phyloP scores from a whole-genome alignment of 805 yeast genomes.

The Candida coleopterorum region DNA sequence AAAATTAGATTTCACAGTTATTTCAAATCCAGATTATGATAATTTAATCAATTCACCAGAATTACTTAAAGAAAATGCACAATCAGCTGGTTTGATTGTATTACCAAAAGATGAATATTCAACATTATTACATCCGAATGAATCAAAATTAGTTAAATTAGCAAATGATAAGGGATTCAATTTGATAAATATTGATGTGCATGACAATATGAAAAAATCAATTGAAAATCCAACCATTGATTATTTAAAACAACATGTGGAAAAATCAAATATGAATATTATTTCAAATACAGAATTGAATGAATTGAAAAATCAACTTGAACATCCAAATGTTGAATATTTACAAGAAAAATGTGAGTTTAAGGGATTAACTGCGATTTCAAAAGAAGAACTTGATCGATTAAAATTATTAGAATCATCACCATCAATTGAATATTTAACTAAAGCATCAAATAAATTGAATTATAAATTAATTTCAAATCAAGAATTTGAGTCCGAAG shows the following conservation, averaged over 20 bases:
- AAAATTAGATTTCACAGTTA: conserved; percentile 12
- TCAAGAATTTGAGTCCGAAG: conserved; percentile 10
- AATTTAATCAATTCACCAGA: conserved; percentile 14
- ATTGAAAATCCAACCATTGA: conserved; percentile 17
- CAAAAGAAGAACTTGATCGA: conserved; percentile 7
- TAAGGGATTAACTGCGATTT: conserved; percentile 8
- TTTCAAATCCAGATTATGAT: conserved; percentile 8
- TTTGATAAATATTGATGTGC: conserved; percentile 5
- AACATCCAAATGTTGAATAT: conserved; percentile 9
- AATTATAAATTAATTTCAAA: conserved; percentile 12
- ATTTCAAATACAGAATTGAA: conserved; percentile 11
- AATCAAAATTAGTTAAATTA: conserved; percentile 17
- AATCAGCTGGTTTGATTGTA: conserved; percentile 8
- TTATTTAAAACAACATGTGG: conserved; percentile 11
- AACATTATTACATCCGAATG: neutral
- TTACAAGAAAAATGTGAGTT: conserved; percentile 12
- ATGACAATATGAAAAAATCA: conserved; percentile 11
- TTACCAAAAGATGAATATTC: conserved; percentile 13
- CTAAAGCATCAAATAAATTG: conserved; percentile 22
- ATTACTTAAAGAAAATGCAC: conserved; percentile 13
- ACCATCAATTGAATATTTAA: conserved; percentile 27
- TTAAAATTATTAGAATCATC: conserved; percentile 9
- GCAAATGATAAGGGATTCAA: conserved; percentile 18
- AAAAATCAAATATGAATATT: conserved; percentile 1
- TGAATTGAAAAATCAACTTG: conserved; percentile 9